Evolutionary conservation across 805 yeast genomes (phyloP).

Genomic region (Spathaspora hagerdaliae): DNA sequence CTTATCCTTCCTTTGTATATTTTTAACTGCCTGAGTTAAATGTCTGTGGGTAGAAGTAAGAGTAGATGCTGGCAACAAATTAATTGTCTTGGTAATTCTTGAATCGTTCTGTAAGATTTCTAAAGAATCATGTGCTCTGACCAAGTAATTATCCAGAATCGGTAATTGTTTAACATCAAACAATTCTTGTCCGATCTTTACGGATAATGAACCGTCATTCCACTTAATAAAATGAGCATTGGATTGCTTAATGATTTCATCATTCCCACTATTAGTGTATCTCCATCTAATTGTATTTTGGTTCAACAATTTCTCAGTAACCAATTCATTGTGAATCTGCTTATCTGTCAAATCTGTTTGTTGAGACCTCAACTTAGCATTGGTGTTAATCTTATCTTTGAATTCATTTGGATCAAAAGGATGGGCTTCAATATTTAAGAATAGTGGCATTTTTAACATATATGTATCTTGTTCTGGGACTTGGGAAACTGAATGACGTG

Average conservation of each 20-base stretch:
- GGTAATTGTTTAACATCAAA: slow-evolving; percentile 72
- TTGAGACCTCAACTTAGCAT: slow-evolving; percentile 22
- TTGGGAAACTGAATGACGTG: slow-evolving; percentile 45
- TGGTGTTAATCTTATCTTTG: slow-evolving; percentile 44
- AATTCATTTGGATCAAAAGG: slow-evolving; percentile 80
- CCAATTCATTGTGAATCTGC: slow-evolving; percentile 41
- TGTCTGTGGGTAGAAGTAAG: slow-evolving; percentile 76
- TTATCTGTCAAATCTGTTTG: slow-evolving; percentile 28
- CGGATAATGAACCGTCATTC: slow-evolving; percentile 87
- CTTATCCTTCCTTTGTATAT: slow-evolving; percentile 43
- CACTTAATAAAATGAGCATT: slow-evolving; percentile 89
- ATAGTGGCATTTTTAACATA: slow-evolving; percentile 73
- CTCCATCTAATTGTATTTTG: slow-evolving; percentile 94
- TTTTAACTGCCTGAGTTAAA: slow-evolving; percentile 66
- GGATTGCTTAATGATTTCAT: slow-evolving; percentile 76
- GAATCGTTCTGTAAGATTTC: slow-evolving; percentile 69
- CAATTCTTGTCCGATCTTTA: slow-evolving; percentile 82
- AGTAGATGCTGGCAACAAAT: slow-evolving; percentile 89
- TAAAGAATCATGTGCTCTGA: slow-evolving; percentile 65
- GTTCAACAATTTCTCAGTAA: slow-evolving; percentile 63
- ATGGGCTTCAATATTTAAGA: slow-evolving; percentile 73
- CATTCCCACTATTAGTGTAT: slow-evolving; percentile 69
- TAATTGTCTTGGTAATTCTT: slow-evolving; percentile 59
- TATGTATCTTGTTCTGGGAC: slow-evolving; percentile 34
- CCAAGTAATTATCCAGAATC: slow-evolving; percentile 66